Evolutionary conservation across 2,329 filamentous ascomycete species (phyloP).

Genomic region (Fusarium lyarnte): DNA sequence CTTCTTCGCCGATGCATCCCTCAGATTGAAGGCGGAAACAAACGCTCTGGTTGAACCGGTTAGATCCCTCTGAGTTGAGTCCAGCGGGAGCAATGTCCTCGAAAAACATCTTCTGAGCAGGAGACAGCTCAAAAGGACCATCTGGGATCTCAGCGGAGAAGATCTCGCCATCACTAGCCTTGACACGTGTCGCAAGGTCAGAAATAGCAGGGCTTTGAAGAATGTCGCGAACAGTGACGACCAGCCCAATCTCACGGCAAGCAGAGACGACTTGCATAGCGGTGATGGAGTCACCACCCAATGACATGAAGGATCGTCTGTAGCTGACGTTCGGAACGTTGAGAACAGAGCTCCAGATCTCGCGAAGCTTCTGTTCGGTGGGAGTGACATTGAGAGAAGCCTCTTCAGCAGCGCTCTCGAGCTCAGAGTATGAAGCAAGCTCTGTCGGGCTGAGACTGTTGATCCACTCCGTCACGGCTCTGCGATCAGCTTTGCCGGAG

Average conservation of each 20-base stretch:
- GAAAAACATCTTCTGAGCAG: neutral
- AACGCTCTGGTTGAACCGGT: neutral
- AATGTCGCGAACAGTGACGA: neutral
- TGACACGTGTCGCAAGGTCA: neutral
- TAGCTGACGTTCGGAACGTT: neutral
- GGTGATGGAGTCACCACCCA: neutral
- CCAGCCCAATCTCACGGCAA: neutral
- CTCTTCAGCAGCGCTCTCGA: neutral
- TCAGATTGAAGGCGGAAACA: neutral
- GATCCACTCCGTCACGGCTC: neutral
- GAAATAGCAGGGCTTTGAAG: neutral
- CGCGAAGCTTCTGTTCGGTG: neutral
- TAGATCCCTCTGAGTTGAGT: neutral
- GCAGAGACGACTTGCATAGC: constrained; percentile 5
- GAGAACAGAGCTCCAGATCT: neutral
- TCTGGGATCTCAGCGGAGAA: neutral
- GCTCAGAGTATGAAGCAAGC: neutral
- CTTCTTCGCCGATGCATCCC: fast-evolving
- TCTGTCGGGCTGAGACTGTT: neutral
- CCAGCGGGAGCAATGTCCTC: neutral
- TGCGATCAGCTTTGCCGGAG: neutral
- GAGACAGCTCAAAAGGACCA: neutral
- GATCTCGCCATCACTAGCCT: neutral
- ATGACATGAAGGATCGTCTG: neutral
- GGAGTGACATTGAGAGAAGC: neutral